phyloP scores from a whole-genome alignment of 176 grass and related monocot genomes.

The Neostapfia colusana region DNA sequence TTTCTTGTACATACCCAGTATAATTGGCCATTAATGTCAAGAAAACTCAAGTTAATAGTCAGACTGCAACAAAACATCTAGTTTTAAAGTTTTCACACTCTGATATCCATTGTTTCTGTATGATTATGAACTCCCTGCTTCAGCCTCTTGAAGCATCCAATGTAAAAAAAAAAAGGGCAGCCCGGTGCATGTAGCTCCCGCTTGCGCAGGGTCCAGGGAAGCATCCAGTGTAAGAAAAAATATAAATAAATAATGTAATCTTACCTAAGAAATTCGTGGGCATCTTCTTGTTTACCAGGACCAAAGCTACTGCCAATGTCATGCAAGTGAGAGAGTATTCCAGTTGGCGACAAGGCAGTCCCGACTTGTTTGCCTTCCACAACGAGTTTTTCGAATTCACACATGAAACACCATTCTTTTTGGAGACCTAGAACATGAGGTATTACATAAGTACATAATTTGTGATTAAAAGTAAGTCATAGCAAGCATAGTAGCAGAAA shows the following conservation, averaged over 20 bases:
- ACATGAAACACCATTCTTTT: conserved; percentile 91
- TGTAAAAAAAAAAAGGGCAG: conserved; percentile 16
- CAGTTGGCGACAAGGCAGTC: conserved; percentile 65
- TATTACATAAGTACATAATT: conserved; percentile 29
- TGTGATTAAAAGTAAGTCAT: not conserved
- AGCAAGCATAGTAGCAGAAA: conserved; percentile 17
- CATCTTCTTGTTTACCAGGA: conserved; percentile 87
- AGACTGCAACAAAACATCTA: too few species aligned
- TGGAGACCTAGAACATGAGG: conserved; percentile 50
- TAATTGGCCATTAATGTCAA: too few species aligned
- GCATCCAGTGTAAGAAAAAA: conserved; percentile 6
- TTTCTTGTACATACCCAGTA: too few species aligned
- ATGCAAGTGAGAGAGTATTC: conserved; percentile 72
- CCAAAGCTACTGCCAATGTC: conserved; percentile 77
- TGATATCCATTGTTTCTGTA: not conserved
- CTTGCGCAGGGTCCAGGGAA: too few species aligned
- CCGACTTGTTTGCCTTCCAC: conserved; percentile 58
- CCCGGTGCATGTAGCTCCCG: too few species aligned
- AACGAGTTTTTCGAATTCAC: conserved; percentile 86
- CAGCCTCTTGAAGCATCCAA: conserved; percentile 11
- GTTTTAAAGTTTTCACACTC: too few species aligned
- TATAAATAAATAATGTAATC: not conserved
- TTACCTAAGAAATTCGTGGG: conserved; percentile 97
- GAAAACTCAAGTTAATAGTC: too few species aligned
- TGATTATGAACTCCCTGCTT: conserved; percentile 17